Evolutionary conservation across 2,329 filamentous ascomycete species (phyloP), one percentile per base, ranked within the genome.

Genomic region (Aureobasidium sp.): DNA sequence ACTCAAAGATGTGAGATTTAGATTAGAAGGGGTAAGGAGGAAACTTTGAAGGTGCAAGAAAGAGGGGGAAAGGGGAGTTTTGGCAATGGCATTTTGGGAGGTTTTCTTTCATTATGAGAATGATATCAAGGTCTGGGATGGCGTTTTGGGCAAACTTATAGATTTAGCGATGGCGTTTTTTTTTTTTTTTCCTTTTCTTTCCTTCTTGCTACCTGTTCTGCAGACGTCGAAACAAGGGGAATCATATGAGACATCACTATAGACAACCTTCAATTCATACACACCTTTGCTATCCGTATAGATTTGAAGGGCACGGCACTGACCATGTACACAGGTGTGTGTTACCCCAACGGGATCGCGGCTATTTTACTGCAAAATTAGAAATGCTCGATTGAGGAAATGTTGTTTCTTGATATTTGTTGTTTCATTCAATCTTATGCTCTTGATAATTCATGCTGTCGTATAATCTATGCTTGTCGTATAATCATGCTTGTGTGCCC

Each of bases 1-100:
- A 47, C 77, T 99, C 63, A 96, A 94, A 76, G 94, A 99, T 75
- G 92, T 99, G 51, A 96, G 96, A 75, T 97, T 95, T 75, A 82
- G 94, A 65, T 79, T 99, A 23, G 94, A 97, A 76, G 93, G 88
- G 2, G 90, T 99, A 48, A 84, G 90, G 70, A 96, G 91, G 52
- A 95, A 91, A 76, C 77, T 97, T 12, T 86, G 46, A 66, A 6
- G 26, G 2, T 20, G 20, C 20, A 7, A 20, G 17, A 42, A n/a
- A 20, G 20, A 12, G 23, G 20, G 12, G 8, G n/a, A 2, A 7
- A 44, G 3, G 41, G 4, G 41, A 23, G 9, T 5, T 44, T 44
- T n/a, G 26, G 8, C 3, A 10, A 34, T 9, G 26, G 47, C 7
- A 15, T 5, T 20, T 51, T n/a, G 48, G 17, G 17, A 10, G 1